A percentile compares a stretch with the other conserved stretches of the same genome.
Evolutionary conservation across 495 filamentous ascomycete species (phyloP).

Genomic region (Penicillium crystallinum): DNA sequence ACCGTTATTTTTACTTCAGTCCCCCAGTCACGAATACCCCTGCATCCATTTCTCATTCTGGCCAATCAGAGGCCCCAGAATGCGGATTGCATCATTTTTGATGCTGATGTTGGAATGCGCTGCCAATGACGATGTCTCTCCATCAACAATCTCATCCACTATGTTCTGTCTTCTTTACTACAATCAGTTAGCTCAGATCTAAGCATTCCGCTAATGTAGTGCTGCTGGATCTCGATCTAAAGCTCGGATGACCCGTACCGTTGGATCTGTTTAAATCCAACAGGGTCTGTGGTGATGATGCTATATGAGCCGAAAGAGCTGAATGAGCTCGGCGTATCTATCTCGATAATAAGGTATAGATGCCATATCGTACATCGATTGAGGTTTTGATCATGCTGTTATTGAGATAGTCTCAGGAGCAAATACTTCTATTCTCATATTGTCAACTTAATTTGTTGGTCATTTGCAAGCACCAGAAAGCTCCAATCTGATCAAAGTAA

Average conservation of each 20-base stretch:
- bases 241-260: not conserved
- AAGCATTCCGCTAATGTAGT: not conserved
- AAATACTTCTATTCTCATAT: too few relatives aligned
- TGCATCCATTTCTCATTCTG: not conserved
- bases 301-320: too few relatives aligned
- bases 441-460: too few relatives aligned
- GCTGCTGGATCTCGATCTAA: not conserved
- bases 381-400: too few relatives aligned
- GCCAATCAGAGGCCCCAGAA: slow-evolving; percentile 6
- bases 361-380: too few relatives aligned
- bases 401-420: too few relatives aligned
- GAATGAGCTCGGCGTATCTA: too few relatives aligned
- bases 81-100: slow-evolving; percentile 5
- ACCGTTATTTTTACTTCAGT: not conserved
- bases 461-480: too few relatives aligned
- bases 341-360: too few relatives aligned
- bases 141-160: not conserved
- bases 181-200: not conserved
- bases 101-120: slow-evolving; percentile 1
- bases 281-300: too few relatives aligned
- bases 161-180: not conserved
- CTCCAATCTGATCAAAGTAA: too few relatives aligned
- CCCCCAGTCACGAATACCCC: not conserved
- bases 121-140: slow-evolving; percentile 1
- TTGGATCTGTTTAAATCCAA: not conserved